Base-by-base conservation (phyloP, 2,329 filamentous ascomycete species). In the Fusarium scirpi region DNA sequence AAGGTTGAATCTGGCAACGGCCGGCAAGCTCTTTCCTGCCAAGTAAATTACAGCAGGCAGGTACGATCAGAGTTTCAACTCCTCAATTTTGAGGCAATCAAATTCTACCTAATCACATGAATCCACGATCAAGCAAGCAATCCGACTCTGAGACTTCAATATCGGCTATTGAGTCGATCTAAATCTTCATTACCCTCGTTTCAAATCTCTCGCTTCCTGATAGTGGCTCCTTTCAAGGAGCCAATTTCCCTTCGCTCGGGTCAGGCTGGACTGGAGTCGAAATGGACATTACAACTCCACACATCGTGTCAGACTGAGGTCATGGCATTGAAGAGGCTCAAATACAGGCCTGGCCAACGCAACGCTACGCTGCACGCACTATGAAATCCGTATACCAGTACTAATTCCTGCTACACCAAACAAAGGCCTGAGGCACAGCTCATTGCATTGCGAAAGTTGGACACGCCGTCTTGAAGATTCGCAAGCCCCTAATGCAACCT, bases 261-360 rank as follows among this genome's bases (percentile, higher is more conserved):
- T 70, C 58, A 30, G 47, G 56, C 65, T 71, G 52, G 60, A 52
- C 40, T 70, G 58, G 67, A 68, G 58, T 54, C 32, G 58, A 57
- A 72, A 48, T 54, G 49, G 43, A 64, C 60, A 63, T 67, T 62
- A 22, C 51, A 51, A 57, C 61, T 73, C 69, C 69, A 73, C 74
- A 57, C 61, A 62, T 64, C 69, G 64, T 72, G 69, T 74, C 71
- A 74, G 72, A 66, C 62, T 70, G 70, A 75, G 71, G 68, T 74
- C 69, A 76, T 71, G 60, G 70, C 32, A n/a, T 27, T 70, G 44
- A 66, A 44, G 67, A 67, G 73, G 57, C 64, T 73, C 64, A 74
- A 69, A 63, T 59, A 46, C 59, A 48, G 57, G 61, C 52, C 58
- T 61, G 66, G 29, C 41, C 43, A 48, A 48, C 58, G 40, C 27